These are phyloP conservation scores for Euclidium syriacum DNA, from an alignment of 345 rosid genomes.

Conservation along the genomic window DNA sequence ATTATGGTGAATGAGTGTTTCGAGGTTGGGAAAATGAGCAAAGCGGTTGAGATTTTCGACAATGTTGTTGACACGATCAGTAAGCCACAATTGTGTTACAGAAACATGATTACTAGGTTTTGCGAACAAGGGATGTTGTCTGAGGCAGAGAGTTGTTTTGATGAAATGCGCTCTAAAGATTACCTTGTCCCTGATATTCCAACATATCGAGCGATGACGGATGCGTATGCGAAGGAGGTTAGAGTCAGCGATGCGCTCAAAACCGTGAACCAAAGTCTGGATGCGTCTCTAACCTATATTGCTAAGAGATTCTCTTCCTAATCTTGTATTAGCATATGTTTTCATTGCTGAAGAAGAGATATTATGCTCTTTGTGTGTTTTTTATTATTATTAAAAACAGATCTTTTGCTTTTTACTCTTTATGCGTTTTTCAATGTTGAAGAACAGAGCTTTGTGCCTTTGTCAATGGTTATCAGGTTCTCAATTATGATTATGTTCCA, in stretches of 20 bases:
- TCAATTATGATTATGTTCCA: too few relatives aligned
- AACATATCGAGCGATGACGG: conserved; percentile 48
- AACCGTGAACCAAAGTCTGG: conserved; percentile 46
- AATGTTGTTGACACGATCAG: conserved; percentile 38
- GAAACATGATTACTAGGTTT: conserved; percentile 50
- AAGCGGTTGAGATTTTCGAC: conserved; percentile 51
- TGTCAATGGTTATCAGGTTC: too few relatives aligned
- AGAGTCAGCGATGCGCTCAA: conserved; percentile 54
- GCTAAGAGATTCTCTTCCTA: too few relatives aligned
- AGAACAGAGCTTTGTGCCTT: too few relatives aligned
- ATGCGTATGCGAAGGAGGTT: conserved; percentile 46
- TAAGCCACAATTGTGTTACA: conserved; percentile 62
- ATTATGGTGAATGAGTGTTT: too few relatives aligned
- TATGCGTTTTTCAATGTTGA: too few relatives aligned
- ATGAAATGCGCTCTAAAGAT: conserved; percentile 45
- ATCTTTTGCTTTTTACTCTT: too few relatives aligned
- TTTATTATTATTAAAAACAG: too few relatives aligned
- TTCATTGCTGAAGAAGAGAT: too few relatives aligned
- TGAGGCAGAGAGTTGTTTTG: conserved; percentile 49
- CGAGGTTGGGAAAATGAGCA: conserved; percentile 43
- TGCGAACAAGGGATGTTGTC: too few relatives aligned
- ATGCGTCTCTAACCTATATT: conserved; percentile 54
- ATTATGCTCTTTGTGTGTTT: too few relatives aligned
- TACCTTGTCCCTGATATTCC: conserved; percentile 48
- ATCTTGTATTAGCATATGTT: too few relatives aligned